Evolutionary conservation across 257 asterid species (phyloP).

Genomic region (Ehretia macrophylla): DNA sequence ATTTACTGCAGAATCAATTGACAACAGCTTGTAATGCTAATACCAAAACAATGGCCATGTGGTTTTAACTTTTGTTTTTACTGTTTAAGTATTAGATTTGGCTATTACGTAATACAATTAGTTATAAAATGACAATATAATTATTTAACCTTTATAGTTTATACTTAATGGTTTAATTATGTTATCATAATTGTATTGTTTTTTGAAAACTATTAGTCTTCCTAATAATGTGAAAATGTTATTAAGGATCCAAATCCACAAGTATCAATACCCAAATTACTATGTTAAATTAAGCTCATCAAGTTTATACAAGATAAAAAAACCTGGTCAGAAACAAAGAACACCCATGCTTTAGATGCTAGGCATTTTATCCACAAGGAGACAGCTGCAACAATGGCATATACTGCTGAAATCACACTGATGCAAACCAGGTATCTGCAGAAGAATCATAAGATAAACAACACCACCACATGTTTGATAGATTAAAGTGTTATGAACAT

Average conservation of each 20-base stretch:
- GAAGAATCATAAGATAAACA: neutral
- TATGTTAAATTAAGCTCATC: too few relatives aligned
- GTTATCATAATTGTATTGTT: too few relatives aligned
- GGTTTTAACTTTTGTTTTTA: neutral
- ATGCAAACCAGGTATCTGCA: slow-evolving; percentile 75
- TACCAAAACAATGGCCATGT: neutral
- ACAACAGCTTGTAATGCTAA: neutral
- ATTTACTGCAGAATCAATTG: neutral
- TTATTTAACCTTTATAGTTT: too few relatives aligned
- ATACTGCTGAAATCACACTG: slow-evolving; percentile 57
- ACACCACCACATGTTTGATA: neutral
- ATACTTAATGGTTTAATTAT: too few relatives aligned
- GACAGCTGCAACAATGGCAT: slow-evolving; percentile 65
- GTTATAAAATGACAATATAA: too few relatives aligned
- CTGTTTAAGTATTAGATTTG: neutral
- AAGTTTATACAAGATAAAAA: neutral
- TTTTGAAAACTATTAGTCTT: too few relatives aligned
- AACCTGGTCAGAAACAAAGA: slow-evolving; percentile 91
- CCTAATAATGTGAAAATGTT: too few relatives aligned
- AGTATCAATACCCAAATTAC: too few relatives aligned
- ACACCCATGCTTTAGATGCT: slow-evolving; percentile 64
- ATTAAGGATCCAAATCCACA: too few relatives aligned
- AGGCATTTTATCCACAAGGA: slow-evolving; percentile 51
- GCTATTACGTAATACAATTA: too few relatives aligned
- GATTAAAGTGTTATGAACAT: neutral